A percentile compares a stretch with the other conserved stretches of the same genome.
Conservation (phyloP, 306 rosid genomes). For the Prinsepia uniflora region DNA sequence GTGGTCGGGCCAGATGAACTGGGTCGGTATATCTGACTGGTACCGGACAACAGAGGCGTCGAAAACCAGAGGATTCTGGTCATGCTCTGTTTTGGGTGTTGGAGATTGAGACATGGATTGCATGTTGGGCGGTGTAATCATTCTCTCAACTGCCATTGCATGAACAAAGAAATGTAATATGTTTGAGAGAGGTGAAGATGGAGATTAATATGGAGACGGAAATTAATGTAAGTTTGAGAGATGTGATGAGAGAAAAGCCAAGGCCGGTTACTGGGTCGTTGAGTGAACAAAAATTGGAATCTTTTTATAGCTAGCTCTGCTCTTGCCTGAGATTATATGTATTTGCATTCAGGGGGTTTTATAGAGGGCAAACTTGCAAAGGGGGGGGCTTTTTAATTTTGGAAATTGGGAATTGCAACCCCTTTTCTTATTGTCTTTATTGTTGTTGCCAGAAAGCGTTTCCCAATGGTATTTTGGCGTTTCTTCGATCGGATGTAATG, state of each 20-base stretch:
- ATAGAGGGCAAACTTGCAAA: background rate
- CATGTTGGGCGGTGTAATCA: slow-evolving; percentile 25
- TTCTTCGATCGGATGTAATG: slow-evolving; percentile 25
- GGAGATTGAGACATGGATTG: slow-evolving; percentile 32
- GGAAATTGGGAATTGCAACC: slow-evolving; percentile 19
- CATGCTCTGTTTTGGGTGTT: slow-evolving; percentile 22
- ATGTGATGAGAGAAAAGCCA: slow-evolving; percentile 65
- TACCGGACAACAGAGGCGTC: slow-evolving; percentile 59
- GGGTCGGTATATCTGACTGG: slow-evolving; percentile 53
- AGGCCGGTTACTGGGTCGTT: slow-evolving; percentile 50
- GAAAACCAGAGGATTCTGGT: slow-evolving; percentile 45
- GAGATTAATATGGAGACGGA: slow-evolving; percentile 2
- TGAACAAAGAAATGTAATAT: slow-evolving; percentile 21
- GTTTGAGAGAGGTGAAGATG: background rate
- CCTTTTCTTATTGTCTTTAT: slow-evolving; percentile 46
- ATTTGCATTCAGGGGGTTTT: slow-evolving; percentile 31
- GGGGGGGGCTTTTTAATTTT: background rate
- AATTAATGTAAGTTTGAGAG: slow-evolving; percentile 34
- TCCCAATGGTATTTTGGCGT: slow-evolving; percentile 65
- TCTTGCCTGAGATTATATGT: slow-evolving; percentile 2
- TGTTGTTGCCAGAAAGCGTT: slow-evolving; percentile 47
- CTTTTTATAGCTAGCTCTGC: slow-evolving; percentile 43
- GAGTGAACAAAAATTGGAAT: slow-evolving; percentile 49
- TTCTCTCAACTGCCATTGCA: slow-evolving; percentile 66
- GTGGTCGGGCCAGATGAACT: slow-evolving; percentile 88